A percentile compares a stretch with the other conserved stretches of the same genome.
phyloP scores from a whole-genome alignment of 2,329 filamentous ascomycete genomes.

The Cercospora sp. region DNA sequence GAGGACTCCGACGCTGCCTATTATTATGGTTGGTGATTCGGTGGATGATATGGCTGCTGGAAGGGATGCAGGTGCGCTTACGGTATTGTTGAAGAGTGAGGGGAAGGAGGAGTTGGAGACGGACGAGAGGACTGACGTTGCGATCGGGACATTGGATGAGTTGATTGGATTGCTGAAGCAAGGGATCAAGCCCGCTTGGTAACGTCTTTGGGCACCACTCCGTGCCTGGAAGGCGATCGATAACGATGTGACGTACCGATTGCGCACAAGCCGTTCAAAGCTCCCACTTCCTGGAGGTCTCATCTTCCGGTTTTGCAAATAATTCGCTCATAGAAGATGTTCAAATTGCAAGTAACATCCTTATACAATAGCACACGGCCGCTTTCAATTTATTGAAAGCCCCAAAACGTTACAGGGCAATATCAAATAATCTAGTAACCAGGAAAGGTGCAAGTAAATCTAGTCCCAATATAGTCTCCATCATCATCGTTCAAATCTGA shows the following conservation, averaged over 20 bases:
- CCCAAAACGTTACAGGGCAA: no score
- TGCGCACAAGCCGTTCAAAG: no score
- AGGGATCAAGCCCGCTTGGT: slow-evolving; percentile 21
- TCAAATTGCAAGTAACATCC: background rate
- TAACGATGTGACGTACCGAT: no score
- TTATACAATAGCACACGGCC: background rate
- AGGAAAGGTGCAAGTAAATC: background rate
- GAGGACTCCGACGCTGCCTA: slow-evolving; percentile 17
- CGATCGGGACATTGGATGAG: slow-evolving; percentile 39
- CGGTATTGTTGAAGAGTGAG: slow-evolving; percentile 67
- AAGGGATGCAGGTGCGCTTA: slow-evolving; percentile 77
- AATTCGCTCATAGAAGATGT: background rate
- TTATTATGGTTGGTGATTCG: slow-evolving; percentile 62
- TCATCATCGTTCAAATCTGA: background rate
- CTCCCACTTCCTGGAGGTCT: no score
- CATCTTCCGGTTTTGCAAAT: no score
- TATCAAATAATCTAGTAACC: no score
- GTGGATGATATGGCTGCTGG: slow-evolving; percentile 94
- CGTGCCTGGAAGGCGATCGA: background rate
- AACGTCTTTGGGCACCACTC: background rate
- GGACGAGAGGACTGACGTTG: slow-evolving; percentile 39
- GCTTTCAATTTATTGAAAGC: background rate
- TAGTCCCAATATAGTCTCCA: background rate
- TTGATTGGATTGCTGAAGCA: slow-evolving; percentile 34
- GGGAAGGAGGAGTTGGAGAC: slow-evolving; percentile 41